These are phyloP conservation scores for Ophiostoma novo-ulmi DNA, from an alignment of 2,329 filamentous ascomycete genomes.

Conservation along the genomic window DNA sequence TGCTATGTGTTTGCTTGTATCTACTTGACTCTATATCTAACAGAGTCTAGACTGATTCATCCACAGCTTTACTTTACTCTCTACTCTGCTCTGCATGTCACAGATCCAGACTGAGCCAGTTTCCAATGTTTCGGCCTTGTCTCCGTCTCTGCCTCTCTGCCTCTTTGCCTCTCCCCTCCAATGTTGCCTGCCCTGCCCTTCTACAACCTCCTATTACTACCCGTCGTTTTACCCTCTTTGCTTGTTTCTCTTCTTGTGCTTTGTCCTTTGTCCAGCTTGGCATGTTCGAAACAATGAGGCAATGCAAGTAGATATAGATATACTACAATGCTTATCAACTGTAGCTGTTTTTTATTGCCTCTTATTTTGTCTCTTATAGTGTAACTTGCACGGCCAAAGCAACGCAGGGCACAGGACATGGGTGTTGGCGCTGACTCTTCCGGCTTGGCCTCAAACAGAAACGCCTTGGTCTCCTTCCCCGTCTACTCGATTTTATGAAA, in stretches of 20 bases:
- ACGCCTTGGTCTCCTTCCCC: neutral
- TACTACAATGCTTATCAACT: conserved; percentile 3
- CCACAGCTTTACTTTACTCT: neutral
- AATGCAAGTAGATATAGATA: neutral
- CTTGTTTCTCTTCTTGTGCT: conserved; percentile 5
- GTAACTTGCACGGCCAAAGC: conserved; percentile 1
- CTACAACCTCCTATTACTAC: neutral
- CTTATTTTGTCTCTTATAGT: neutral
- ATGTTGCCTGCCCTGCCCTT: neutral
- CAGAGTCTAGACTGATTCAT: neutral
- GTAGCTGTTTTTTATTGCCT: neutral
- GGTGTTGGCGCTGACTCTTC: conserved; percentile 4
- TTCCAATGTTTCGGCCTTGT: conserved; percentile 1
- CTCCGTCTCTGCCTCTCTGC: neutral
- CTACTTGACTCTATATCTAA: neutral
- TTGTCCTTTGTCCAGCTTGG: conserved; percentile 12
- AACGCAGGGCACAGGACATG: neutral
- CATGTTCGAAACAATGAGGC: conserved; percentile 8
- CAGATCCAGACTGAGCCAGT: neutral
- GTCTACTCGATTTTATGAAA: neutral
- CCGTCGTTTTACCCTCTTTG: neutral
- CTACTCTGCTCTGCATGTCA: neutral
- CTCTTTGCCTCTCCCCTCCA: neutral
- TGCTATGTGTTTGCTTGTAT: neutral
- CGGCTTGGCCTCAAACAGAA: conserved; percentile 16